Percentiles rank a stretch among this genome's conserved stretches.
Conservation (phyloP, 169 alveolate genomes). For the Plasmodium inui region DNA sequence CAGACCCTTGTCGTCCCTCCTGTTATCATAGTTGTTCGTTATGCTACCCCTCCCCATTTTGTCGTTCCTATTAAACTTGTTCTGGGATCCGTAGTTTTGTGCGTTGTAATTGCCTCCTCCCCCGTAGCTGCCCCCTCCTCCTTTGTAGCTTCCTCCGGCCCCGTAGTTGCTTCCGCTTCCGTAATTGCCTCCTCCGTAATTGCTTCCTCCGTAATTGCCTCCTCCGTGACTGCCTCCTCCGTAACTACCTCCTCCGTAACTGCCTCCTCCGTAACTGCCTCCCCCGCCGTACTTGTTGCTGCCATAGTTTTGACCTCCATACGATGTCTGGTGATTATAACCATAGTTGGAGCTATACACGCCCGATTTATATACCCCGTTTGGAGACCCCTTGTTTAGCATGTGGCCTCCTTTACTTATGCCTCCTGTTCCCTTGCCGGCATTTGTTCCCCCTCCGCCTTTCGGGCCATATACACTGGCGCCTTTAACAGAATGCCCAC, state of each 20-base stretch:
- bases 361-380: conserved; percentile 4
- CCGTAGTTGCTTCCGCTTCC: too few species aligned
- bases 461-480: neutral
- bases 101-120: neutral
- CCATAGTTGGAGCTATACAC: neutral
- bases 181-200: too few species aligned
- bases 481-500: neutral
- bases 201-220: too few species aligned
- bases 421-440: neutral
- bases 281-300: neutral
- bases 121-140: neutral
- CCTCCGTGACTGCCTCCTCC: too few species aligned
- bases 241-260: neutral
- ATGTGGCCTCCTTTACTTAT: neutral
- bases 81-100: neutral
- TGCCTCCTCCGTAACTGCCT: neutral
- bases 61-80: conserved; percentile 11
- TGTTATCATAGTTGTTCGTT: conserved; percentile 10
- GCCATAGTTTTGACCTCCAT: neutral
- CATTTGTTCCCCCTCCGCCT: neutral
- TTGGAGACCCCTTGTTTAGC: neutral
- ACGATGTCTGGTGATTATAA: neutral
- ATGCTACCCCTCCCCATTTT: neutral
- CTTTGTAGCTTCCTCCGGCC: neutral
- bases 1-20: conserved; percentile 19